These are phyloP conservation scores for Sugiyamaella sp. DNA, from an alignment of 1,139 yeast genomes.

Conservation along the genomic window DNA sequence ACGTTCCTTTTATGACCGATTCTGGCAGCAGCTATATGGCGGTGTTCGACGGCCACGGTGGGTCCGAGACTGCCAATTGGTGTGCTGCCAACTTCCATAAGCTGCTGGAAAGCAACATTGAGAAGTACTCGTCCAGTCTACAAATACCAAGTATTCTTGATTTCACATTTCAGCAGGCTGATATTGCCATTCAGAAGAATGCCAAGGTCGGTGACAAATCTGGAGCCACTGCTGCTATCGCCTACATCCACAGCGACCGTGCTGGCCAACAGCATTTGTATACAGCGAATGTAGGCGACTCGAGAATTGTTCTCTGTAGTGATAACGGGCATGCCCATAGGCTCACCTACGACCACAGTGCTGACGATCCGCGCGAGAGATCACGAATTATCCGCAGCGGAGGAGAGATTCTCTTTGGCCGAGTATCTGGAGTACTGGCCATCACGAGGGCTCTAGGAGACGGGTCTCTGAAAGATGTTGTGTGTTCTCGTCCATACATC, in stretches of 20 bases:
- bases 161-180: constrained; percentile 32
- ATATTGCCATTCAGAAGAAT: constrained; percentile 17
- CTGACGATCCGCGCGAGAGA: constrained; percentile 66
- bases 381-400: constrained; percentile 66
- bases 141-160: constrained; percentile 26
- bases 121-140: constrained; percentile 4
- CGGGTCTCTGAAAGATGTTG: constrained; percentile 74
- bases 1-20: constrained; percentile 81
- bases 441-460: constrained; percentile 87
- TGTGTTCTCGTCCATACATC: constrained; percentile 77
- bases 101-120: constrained; percentile 26
- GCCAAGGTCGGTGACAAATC: constrained; percentile 20
- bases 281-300: constrained; percentile 89
- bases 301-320: constrained; percentile 69
- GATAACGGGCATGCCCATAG: constrained; percentile 61
- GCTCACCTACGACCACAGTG: constrained; percentile 80
- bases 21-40: constrained; percentile 82
- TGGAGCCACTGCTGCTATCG: constrained; percentile 34
- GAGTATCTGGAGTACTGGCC: constrained; percentile 85
- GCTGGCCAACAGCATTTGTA: constrained; percentile 46
- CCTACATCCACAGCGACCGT: constrained; percentile 22
- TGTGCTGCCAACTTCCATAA: constrained; percentile 79
- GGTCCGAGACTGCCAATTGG: constrained; percentile 82
- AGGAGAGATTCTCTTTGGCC: constrained; percentile 69
- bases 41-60: constrained; percentile 91